These are phyloP conservation scores for Microdochium bolleyi DNA, from an alignment of 2,329 filamentous ascomycete genomes.

Conservation along the genomic window DNA sequence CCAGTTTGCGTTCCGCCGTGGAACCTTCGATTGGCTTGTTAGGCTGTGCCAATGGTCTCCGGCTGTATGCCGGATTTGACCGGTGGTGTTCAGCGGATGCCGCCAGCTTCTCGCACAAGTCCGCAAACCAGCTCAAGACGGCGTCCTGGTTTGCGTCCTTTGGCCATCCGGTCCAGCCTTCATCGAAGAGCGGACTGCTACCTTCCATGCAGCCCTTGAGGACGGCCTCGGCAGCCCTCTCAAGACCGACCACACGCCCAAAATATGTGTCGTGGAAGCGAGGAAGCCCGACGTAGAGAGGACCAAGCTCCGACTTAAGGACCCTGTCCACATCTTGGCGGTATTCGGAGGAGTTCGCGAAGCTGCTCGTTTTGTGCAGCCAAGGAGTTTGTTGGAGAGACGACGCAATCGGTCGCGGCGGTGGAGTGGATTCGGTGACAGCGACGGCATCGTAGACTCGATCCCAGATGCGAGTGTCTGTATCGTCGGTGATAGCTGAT, in stretches of 20 bases:
- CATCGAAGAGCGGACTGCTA: conserved; percentile 2
- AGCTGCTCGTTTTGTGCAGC: conserved; percentile 20
- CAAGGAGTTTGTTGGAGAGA: conserved; percentile 17
- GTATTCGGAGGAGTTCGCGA: conserved; percentile 27
- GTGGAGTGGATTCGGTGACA: conserved; percentile 26
- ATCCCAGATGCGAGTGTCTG: conserved; percentile 24
- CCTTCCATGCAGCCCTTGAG: conserved; percentile 24
- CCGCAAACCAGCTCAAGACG: conserved; percentile 25
- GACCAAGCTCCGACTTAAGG: conserved; percentile 24
- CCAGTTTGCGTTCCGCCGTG: conserved; percentile 21
- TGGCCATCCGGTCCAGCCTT: conserved; percentile 20
- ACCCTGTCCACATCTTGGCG: conserved; percentile 22
- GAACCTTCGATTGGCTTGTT: conserved; percentile 18
- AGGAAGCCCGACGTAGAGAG: conserved; percentile 24
- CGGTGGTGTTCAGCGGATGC: conserved; percentile 13
- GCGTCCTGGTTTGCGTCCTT: conserved; percentile 21
- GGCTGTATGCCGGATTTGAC: conserved; percentile 7
- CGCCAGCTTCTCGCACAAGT: conserved; percentile 17
- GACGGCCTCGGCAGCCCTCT: conserved; percentile 20
- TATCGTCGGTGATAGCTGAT: conserved; percentile 14
- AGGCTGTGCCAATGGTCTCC: conserved; percentile 9
- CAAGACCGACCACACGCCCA: conserved; percentile 17
- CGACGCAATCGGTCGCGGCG: conserved; percentile 13
- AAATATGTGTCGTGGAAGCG: conserved; percentile 25
- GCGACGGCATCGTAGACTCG: conserved; percentile 25